These are phyloP conservation scores for Exophiala phaeomuriformis DNA, from an alignment of 2,329 filamentous ascomycete species.

Conservation along the genomic window DNA sequence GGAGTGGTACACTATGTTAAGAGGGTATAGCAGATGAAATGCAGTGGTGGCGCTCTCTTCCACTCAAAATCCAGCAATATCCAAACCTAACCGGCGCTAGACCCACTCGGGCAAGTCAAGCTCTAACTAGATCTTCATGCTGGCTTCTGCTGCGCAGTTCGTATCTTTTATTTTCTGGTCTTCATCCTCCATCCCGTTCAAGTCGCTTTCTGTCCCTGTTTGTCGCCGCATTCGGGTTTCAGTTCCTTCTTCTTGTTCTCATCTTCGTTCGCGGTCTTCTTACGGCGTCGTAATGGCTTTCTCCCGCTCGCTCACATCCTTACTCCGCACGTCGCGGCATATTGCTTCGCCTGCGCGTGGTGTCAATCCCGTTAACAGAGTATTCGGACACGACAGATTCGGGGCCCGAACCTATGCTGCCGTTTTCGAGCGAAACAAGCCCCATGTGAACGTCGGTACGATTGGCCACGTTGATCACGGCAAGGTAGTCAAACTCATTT, in stretches of 20 bases:
- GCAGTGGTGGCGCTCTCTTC: not conserved
- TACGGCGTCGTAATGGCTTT: slow-evolving; percentile 62
- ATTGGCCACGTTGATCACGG: slow-evolving; percentile 99
- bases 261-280: slow-evolving; percentile 18
- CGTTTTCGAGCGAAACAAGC: slow-evolving; percentile 80
- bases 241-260: slow-evolving; percentile 2
- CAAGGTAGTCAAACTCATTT: slow-evolving; percentile 58
- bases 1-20: not conserved
- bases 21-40: not conserved
- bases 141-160: not conserved
- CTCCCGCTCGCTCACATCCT: slow-evolving; percentile 67
- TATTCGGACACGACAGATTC: slow-evolving; percentile 41
- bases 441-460: slow-evolving; percentile 98
- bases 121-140: not conserved
- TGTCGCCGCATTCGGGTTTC: slow-evolving; percentile 10
- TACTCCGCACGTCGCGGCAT: slow-evolving; percentile 73
- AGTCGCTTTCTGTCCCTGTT: not conserved
- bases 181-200: not conserved
- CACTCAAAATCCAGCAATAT: not conserved
- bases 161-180: not conserved
- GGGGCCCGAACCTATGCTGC: slow-evolving; percentile 51
- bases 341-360: slow-evolving; percentile 62
- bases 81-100: not conserved
- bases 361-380: slow-evolving; percentile 66
- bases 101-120: not conserved